Base-by-base conservation (phyloP, 805 yeast species). In the Myxozyma mucilagina region DNA sequence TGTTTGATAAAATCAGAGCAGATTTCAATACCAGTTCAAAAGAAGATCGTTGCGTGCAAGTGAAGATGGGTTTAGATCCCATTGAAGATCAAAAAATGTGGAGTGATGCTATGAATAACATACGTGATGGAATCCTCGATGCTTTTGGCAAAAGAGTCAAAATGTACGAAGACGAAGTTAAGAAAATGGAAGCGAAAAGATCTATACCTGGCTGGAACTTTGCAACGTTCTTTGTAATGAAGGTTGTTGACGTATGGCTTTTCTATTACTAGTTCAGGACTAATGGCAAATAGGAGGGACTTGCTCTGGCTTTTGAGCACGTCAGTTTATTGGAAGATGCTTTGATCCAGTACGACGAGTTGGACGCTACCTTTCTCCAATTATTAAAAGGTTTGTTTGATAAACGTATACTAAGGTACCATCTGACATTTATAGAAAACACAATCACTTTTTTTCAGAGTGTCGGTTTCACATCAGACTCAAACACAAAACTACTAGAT, bases 271-370 rank as follows among this genome's bases (percentile, higher is more conserved):
- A 9, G 34, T 32, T 47, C 20, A 24, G 16, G 3, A 13, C n/a
- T 14, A n/a, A 13, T 20, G 42, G 6, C n/a, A 9, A 9, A 5
- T 34, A 61, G 61, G 83, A 84, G 56, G 79, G 80, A 6, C 71
- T 85, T 47, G 87, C 86, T 0, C 72, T 79, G 36, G 76, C 83
- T 2, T 79, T 83, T 58, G 81, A 80, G 57, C 81, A 81, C 49
- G 77, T 89, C 75, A 79, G 80, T 31, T 78, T 87, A 29, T 72
- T 77, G 31, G 87, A 86, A 32, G 92, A 88, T 55, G 80, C 93
- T 0, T 70, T 86, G 39, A 73, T 71, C 3, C 78, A 81, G 24
- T 86, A 84, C 64, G 80, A 81, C 36, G 76, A 75, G 34, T 67
- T 88, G 5, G 76, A 78, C 16, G 60, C 67, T 1, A 64, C 72